Percentiles rank a stretch among this genome's conserved stretches.
Conservation (phyloP, 2,329 filamentous ascomycete species). For the Tolypocladium endophyticum region DNA sequence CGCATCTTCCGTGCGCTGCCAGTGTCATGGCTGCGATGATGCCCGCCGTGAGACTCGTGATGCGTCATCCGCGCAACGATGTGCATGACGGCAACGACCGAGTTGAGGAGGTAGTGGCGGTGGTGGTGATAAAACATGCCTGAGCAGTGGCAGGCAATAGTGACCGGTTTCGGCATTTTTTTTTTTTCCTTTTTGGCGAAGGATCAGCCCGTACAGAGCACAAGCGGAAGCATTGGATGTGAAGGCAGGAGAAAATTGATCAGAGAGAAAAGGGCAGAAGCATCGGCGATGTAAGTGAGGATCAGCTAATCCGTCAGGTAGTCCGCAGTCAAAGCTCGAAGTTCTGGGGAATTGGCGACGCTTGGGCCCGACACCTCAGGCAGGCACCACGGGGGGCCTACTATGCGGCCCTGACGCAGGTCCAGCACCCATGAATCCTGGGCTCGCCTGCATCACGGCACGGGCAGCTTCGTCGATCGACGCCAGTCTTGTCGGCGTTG, state of each 20-base stretch:
- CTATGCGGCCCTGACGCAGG: slow-evolving; percentile 3
- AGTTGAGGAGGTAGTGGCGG: neutral
- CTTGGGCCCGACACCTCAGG: neutral
- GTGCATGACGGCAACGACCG: neutral
- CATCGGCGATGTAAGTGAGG: neutral
- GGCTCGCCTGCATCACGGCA: neutral
- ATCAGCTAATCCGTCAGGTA: neutral
- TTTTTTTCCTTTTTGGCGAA: no score
- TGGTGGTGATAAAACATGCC: neutral
- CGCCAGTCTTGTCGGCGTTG: neutral
- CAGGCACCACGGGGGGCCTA: neutral
- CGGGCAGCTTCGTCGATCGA: neutral
- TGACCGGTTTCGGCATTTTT: neutral
- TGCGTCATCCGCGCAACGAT: neutral
- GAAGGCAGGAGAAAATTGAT: neutral
- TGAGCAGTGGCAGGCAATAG: neutral
- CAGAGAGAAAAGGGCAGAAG: neutral
- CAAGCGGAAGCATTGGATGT: neutral
- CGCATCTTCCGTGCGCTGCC: neutral
- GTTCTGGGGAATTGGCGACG: neutral
- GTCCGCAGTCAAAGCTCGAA: neutral
- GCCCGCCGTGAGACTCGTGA: neutral
- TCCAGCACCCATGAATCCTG: neutral
- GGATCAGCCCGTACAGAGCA: neutral
- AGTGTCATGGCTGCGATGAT: neutral